Percentiles rank a stretch among this genome's conserved stretches.
These are phyloP conservation scores for Phytophthora megakarya DNA, from an alignment of 352 stramenopile species.

Conservation along the genomic window DNA sequence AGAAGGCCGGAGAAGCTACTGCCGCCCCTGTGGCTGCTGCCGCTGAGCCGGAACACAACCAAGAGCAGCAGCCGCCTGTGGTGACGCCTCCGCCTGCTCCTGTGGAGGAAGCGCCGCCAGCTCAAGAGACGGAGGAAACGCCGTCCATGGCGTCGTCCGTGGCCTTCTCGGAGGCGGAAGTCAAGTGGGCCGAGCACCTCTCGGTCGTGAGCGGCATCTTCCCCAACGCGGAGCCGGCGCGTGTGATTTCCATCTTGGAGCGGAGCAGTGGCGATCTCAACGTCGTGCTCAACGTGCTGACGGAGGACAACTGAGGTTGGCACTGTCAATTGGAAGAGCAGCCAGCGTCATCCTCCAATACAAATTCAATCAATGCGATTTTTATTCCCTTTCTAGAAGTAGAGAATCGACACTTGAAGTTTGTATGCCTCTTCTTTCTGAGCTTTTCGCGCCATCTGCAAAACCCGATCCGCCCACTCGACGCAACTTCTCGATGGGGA, in stretches of 20 bases:
- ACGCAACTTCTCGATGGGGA: constrained; percentile 42
- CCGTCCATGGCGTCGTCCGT: constrained; percentile 32
- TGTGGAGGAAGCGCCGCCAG: constrained; percentile 19
- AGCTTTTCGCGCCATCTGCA: constrained; percentile 9
- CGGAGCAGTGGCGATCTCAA: constrained; percentile 70
- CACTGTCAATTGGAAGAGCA: background rate
- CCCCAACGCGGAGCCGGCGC: constrained; percentile 51
- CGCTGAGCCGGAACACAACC: constrained; percentile 21
- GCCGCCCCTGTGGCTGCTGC: constrained; percentile 4
- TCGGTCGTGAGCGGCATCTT: constrained; percentile 67
- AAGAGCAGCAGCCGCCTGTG: constrained; percentile 3
- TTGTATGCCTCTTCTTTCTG: constrained; percentile 17
- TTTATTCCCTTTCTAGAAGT: constrained; percentile 19
- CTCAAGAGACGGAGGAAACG: constrained; percentile 33
- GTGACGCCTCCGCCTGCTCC: constrained; percentile 3
- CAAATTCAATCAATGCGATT: constrained; percentile 29
- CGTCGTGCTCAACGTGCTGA: constrained; percentile 78
- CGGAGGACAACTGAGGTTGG: constrained; percentile 48
- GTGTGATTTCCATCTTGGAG: constrained; percentile 66
- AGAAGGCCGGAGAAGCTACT: constrained; percentile 41
- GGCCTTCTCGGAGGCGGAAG: constrained; percentile 62
- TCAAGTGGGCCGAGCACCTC: constrained; percentile 77
- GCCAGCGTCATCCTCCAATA: background rate
- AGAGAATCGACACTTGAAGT: constrained; percentile 5
- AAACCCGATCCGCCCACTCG: constrained; percentile 16